Evolutionary conservation across 768 basidiomycete genomes (phyloP).

Genomic region (Lactarius deliciosus): DNA sequence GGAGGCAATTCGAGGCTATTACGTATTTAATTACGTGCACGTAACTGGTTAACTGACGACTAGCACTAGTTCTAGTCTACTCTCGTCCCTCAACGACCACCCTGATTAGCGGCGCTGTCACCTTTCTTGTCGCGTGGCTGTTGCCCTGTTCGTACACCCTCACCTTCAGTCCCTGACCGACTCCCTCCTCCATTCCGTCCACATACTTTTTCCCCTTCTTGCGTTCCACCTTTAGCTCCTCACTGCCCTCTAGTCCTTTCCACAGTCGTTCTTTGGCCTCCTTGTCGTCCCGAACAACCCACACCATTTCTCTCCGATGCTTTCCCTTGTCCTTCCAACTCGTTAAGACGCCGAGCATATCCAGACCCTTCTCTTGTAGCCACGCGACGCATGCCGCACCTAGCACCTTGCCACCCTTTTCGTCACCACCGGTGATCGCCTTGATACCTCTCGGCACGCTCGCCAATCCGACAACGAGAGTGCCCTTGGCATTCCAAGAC

Average conservation of each 20-base stretch:
- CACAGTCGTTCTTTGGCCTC: conserved; percentile 51
- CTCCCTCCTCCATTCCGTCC: conserved; percentile 35
- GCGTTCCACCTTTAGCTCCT: conserved; percentile 53
- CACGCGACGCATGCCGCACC: conserved; percentile 47
- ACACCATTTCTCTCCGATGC: conserved; percentile 63
- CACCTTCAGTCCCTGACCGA: conserved; percentile 22
- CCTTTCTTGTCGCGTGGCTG: conserved; percentile 25
- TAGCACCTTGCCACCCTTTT: conserved; percentile 42
- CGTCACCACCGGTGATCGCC: conserved; percentile 48
- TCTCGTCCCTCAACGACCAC: conserved; percentile 9
- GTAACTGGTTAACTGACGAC: conserved; percentile 5
- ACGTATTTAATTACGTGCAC: conserved; percentile 21
- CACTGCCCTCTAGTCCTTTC: conserved; percentile 56
- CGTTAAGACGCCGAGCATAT: conserved; percentile 78
- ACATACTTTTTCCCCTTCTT: conserved; percentile 33
- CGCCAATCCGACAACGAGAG: conserved; percentile 70
- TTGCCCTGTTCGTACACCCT: conserved; percentile 26
- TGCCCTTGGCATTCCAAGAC: conserved; percentile 39
- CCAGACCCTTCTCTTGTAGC: conserved; percentile 64
- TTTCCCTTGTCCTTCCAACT: conserved; percentile 61
- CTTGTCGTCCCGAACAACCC: conserved; percentile 52
- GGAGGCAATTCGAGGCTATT: conserved; percentile 10
- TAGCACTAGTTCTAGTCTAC: too few relatives aligned
- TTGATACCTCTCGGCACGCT: conserved; percentile 75
- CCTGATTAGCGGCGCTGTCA: conserved; percentile 23